Evolutionary conservation across 1,139 yeast genomes (phyloP).

Genomic region (Scheffersomyces titani): DNA sequence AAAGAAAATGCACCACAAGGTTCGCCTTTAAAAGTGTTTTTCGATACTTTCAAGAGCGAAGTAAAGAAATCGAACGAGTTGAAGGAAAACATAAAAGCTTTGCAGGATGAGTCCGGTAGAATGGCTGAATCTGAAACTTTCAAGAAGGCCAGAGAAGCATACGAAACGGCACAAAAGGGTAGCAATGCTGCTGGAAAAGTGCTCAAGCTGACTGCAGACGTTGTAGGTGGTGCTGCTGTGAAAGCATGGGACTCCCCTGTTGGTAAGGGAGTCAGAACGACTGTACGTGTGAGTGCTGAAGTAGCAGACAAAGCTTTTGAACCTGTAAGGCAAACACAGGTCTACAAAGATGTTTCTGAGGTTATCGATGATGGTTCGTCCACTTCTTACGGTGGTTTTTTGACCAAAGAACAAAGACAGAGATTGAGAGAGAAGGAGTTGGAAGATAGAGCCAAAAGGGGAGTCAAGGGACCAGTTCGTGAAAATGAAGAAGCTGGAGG

Average conservation of each 20-base stretch:
- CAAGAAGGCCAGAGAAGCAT: constrained; percentile 91
- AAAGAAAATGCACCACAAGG: constrained; percentile 35
- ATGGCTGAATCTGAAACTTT: constrained; percentile 94
- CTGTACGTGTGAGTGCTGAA: constrained; percentile 79
- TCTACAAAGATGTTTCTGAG: constrained; percentile 85
- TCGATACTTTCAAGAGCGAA: constrained; percentile 87
- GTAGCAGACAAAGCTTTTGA: constrained; percentile 85
- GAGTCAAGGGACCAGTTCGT: constrained; percentile 61
- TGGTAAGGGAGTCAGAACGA: constrained; percentile 82
- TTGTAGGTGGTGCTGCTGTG: constrained; percentile 84
- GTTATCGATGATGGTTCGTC: constrained; percentile 91
- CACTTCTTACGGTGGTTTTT: constrained; percentile 90
- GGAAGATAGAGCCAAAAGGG: constrained; percentile 34
- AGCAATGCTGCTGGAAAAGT: constrained; percentile 83
- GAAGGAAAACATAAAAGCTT: constrained; percentile 89
- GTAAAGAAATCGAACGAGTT: constrained; percentile 89
- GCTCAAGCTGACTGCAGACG: constrained; percentile 88
- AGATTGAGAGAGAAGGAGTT: constrained; percentile 71
- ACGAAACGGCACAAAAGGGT: constrained; percentile 79
- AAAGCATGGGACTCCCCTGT: constrained; percentile 98
- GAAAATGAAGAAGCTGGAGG: constrained; percentile 88
- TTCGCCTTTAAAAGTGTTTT: constrained; percentile 89
- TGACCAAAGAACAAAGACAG: constrained; percentile 80
- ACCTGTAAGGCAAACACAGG: constrained; percentile 89
- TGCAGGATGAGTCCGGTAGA: constrained; percentile 95